Conservation (phyloP, 768 basidiomycete species). For the Dentipellis fragilis region DNA sequence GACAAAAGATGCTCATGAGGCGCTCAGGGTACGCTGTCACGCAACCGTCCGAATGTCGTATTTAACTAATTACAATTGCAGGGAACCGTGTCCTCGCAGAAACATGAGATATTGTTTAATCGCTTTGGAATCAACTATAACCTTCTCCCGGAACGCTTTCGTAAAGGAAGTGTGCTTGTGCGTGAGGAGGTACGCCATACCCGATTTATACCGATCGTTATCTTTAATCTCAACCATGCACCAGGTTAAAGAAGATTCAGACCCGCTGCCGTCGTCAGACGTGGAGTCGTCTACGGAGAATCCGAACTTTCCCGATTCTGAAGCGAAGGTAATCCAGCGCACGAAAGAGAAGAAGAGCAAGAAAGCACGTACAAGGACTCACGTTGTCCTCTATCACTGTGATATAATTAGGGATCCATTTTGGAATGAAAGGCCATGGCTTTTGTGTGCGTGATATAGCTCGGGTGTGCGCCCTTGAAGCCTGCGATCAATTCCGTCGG, state of each 20-base stretch:
- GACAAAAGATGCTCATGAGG: slow-evolving; percentile 72
- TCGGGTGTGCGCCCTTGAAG: too few relatives aligned
- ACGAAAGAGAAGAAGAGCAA: neutral
- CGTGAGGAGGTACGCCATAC: slow-evolving; percentile 42
- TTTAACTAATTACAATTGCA: slow-evolving; percentile 20
- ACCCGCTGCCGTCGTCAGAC: neutral
- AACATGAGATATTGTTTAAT: slow-evolving; percentile 84
- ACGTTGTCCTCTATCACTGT: slow-evolving; percentile 58
- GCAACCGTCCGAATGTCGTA: neutral
- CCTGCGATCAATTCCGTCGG: too few relatives aligned
- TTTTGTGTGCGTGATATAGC: slow-evolving; percentile 28
- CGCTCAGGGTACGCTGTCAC: slow-evolving; percentile 46
- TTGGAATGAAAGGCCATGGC: slow-evolving; percentile 53
- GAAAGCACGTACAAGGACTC: slow-evolving; percentile 20
- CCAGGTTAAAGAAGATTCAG: too few relatives aligned
- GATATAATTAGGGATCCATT: slow-evolving; percentile 79
- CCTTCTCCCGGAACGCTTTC: slow-evolving; percentile 52
- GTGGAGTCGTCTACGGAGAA: too few relatives aligned
- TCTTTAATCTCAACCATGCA: too few relatives aligned
- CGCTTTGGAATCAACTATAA: slow-evolving; percentile 88
- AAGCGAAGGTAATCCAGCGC: too few relatives aligned
- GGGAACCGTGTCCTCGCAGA: slow-evolving; percentile 85
- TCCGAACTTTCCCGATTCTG: too few relatives aligned
- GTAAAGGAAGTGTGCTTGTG: slow-evolving; percentile 81
- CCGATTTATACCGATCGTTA: neutral